Evolutionary conservation across 108 stramenopile species (phyloP).

Genomic region (Aurantiochytrium sp.): DNA sequence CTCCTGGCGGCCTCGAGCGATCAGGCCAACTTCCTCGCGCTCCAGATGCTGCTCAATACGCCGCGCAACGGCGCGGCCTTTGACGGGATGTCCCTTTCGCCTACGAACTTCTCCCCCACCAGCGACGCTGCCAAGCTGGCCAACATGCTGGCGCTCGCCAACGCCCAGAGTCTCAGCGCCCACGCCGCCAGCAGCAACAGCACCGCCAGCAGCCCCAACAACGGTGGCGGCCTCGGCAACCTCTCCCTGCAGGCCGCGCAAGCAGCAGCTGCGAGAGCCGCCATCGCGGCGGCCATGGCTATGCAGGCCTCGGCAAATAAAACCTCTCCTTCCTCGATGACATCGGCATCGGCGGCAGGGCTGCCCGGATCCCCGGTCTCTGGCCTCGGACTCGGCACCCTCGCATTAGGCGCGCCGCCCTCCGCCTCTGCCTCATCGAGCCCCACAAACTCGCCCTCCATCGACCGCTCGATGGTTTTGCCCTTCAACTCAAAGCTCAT

Average conservation of each 20-base stretch:
- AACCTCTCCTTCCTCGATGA: too few relatives aligned
- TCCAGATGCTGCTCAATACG: neutral
- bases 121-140: neutral
- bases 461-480: neutral
- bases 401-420: neutral
- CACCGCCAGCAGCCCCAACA: neutral
- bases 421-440: neutral
- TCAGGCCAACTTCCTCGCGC: neutral
- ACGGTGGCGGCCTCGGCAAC: neutral
- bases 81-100: neutral
- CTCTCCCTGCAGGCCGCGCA: too few relatives aligned
- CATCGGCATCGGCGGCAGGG: too few relatives aligned
- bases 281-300: too few relatives aligned
- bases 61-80: neutral
- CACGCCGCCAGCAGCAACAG: neutral
- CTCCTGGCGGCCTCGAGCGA: neutral
- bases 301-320: too few relatives aligned
- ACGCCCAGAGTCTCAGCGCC: too few relatives aligned
- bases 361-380: too few relatives aligned
- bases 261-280: too few relatives aligned
- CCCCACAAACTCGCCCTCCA: neutral
- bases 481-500: neutral
- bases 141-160: neutral
- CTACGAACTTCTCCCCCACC: neutral
- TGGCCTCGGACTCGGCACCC: neutral